Base-by-base conservation (phyloP, 2,329 filamentous ascomycete genomes). In the Myriosclerotinia scirpicola region DNA sequence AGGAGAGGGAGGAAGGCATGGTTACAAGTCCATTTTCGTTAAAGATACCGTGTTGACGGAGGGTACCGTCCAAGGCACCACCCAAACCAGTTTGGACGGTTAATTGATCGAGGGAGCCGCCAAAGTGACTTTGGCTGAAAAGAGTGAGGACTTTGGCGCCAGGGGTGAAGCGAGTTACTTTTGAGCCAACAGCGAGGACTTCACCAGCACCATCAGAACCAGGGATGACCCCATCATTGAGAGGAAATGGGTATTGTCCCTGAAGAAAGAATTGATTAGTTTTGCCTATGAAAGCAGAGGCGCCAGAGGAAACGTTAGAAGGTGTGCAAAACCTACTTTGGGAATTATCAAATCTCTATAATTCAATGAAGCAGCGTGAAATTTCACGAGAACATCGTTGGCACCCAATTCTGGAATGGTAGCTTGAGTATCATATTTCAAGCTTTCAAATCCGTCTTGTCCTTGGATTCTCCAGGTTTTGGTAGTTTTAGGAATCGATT, bases 81-180 rank as follows among this genome's bases (percentile, higher is more conserved):
- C 87, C 87, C 1, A 89, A 78, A n/a, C 85, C 85, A 2, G 82
- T 83, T 0, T 67, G 59, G 1, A 74, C 65, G 5, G 74, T 75
- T 38, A 54, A 54, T 1, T 55, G 46, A 38, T 69, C 68, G 36
- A 77, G 62, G n/a, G 68, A 61, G 22, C 75, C 74, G 12, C 68
- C 69, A 1, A 74, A 55, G 52, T 78, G 75, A 0, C 84, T 84
- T 70, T 82, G 80, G 69, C 80, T 78, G 54, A 89, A 86, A 15
- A 90, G 81, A 5, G 85, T 87, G 50, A 87, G 81, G 63, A 84
- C 79, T 74, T 85, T 88, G 46, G 83, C 80, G 52, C 81, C 87
- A 68, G 85, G 83, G 67, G 87, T 79, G 63, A 86, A 82, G 9
- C 88, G 80, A 0, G 81, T 81, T 46, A 87, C 87, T 67, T 82